Percentiles rank a stretch among this genome's conserved stretches.
phyloP scores from a whole-genome alignment of 352 stramenopile species.

The Pythium sukuiense region DNA sequence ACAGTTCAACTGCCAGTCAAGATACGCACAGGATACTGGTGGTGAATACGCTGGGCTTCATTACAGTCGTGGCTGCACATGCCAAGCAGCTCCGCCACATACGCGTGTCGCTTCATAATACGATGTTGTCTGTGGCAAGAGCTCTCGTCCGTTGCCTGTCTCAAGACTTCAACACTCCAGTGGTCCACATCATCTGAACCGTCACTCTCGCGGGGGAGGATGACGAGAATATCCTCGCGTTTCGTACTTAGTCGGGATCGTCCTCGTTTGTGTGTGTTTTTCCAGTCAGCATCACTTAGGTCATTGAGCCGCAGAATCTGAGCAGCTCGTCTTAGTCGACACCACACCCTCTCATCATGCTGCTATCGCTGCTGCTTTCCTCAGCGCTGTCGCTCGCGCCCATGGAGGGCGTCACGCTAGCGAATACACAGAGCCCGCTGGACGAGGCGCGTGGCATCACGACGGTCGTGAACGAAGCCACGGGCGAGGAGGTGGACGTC shows the following conservation, averaged over 20 bases:
- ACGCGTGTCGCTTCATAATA: no score
- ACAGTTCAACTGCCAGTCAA: background rate
- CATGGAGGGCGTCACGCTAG: background rate
- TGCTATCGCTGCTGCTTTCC: conserved; percentile 21
- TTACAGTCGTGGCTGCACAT: no score
- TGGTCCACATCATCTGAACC: conserved; percentile 8
- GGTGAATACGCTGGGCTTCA: no score
- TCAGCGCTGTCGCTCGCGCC: conserved; percentile 14
- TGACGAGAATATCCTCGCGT: background rate
- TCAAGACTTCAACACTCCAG: no score
- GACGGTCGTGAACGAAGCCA: conserved; percentile 24
- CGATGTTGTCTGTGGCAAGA: no score
- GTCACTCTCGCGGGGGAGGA: conserved; percentile 24
- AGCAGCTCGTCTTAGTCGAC: conserved; percentile 11
- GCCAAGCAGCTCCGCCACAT: no score
- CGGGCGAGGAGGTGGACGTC: conserved; percentile 30
- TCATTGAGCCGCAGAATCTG: background rate
- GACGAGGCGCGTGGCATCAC: conserved; percentile 24
- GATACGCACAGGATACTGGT: no score
- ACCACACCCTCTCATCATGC: background rate
- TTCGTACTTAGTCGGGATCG: conserved; percentile 7
- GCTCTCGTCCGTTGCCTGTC: background rate
- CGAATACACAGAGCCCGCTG: conserved; percentile 14
- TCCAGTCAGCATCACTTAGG: background rate
- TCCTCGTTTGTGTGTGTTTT: background rate